Base-by-base conservation (phyloP, 1,139 yeast genomes). In the Sugiyamaella japonica region DNA sequence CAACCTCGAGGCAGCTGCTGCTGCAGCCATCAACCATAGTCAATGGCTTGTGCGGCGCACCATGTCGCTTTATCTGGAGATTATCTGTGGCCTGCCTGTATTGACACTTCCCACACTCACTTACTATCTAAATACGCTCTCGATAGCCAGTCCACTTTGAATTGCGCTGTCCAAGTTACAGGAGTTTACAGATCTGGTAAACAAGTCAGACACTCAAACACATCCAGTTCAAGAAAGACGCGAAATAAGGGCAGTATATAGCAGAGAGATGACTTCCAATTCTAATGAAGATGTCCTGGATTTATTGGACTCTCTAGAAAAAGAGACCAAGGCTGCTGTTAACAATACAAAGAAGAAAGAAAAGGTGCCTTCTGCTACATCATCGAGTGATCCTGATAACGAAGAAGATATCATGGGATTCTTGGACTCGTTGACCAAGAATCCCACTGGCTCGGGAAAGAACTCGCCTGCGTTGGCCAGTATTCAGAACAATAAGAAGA, bases 261-360 rank as follows among this genome's bases (percentile, higher is more conserved):
- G 29, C 25, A 20, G n/a, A 12, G 40, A 25, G 3, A 48, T 48
- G 45, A 29, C 51, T 17, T 16, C 49, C 34, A 41, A 48, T 10
- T 39, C 51, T 7, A 48, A 48, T 8, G 95, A 89, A 64, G 97
- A 91, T 66, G 97, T 93, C 9, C 75, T 91, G 61, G 96, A 91
- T 63, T 87, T 93, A 69, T 79, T 93, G 64, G 95, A 91, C 67
- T 87, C 96, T 1, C 77, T 93, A 48, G 97, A 96, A 9, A 89
- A 85, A 57, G 79, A 83, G 34, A 63, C 59, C 32, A 67, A 66
- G 45, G 67, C 66, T 7, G 57, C 61, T 38, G 56, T 64, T 8
- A 62, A 64, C 32, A 51, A 59, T 48, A 60, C 59, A 48, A 59
- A 53, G 51, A 56, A 51, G 64, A 63, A 37, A 34, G 31, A 31